Conservation (phyloP, 2,329 filamentous ascomycete species). For the Fusarium keratoplasticum region DNA sequence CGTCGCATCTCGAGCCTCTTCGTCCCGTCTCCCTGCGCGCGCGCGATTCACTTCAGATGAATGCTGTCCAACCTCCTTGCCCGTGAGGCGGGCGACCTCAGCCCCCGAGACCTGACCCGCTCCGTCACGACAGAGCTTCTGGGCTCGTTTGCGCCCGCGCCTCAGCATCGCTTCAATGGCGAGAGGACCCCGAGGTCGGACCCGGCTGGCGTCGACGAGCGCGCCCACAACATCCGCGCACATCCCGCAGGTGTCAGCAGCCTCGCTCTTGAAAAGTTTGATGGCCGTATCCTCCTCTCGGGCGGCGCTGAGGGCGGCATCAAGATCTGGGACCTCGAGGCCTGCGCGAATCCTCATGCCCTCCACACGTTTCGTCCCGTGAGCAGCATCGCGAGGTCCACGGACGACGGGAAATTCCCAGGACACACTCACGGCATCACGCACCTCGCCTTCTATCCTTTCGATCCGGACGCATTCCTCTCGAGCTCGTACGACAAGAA, state of each 20-base stretch:
- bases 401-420: conserved; percentile 40
- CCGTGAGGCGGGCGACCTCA: conserved; percentile 77
- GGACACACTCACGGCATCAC: conserved; percentile 79
- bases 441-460: conserved; percentile 81
- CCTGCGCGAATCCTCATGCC: conserved; percentile 57
- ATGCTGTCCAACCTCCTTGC: conserved; percentile 84
- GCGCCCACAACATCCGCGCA: conserved; percentile 64
- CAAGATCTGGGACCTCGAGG: conserved; percentile 88
- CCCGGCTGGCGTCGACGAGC: conserved; percentile 40
- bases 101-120: conserved; percentile 72
- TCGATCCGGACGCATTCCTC: conserved; percentile 80
- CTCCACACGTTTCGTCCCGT: conserved; percentile 66
- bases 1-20: not conserved
- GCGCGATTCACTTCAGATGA: conserved; percentile 47
- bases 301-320: conserved; percentile 88
- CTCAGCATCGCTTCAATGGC: conserved; percentile 78
- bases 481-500: conserved; percentile 83
- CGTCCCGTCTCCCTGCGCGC: not conserved
- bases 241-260: conserved; percentile 84
- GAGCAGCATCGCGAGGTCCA: conserved; percentile 61
- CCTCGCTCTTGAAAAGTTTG: conserved; percentile 83
- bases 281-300: conserved; percentile 81
- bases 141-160: conserved; percentile 74
- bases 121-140: conserved; percentile 75
- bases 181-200: conserved; percentile 33